Conservation (phyloP, 2,329 filamentous ascomycete species). For the Ophiocordyceps camponoti-saundersi region DNA sequence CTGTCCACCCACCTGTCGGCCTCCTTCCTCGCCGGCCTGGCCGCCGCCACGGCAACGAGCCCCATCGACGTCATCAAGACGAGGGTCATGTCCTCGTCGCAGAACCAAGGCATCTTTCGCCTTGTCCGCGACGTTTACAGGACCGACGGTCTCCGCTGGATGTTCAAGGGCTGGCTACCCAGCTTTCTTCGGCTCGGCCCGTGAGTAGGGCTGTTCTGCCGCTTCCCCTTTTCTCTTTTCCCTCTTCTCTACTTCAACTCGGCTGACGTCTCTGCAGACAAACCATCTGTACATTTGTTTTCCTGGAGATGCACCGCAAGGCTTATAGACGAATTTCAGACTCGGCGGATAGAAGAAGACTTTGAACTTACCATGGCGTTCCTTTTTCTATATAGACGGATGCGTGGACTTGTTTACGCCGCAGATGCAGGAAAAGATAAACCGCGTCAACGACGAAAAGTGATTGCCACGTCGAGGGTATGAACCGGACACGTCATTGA, state of each 20-base stretch:
- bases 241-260: not conserved
- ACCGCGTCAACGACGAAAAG: too few relatives aligned
- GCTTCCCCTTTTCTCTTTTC: not conserved
- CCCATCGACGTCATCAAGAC: conserved; percentile 87
- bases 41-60: conserved; percentile 70
- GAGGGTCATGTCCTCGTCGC: conserved; percentile 57
- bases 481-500: too few relatives aligned
- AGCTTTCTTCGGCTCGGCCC: conserved; percentile 48
- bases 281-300: conserved; percentile 75
- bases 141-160: conserved; percentile 60
- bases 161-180: conserved; percentile 86
- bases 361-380: conserved; percentile 7
- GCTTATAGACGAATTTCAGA: conserved; percentile 43
- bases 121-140: conserved; percentile 51
- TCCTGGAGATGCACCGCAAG: conserved; percentile 75
- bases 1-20: conserved; percentile 66
- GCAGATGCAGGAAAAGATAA: too few relatives aligned
- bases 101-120: conserved; percentile 32
- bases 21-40: conserved; percentile 62
- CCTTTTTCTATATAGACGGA: conserved; percentile 1
- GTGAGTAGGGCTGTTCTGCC: conserved; percentile 22
- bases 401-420: too few relatives aligned
- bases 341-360: conserved; percentile 8
- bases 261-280: conserved; percentile 29
- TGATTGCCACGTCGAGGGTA: too few relatives aligned